Evolutionary conservation across 164 flowering plant species (phyloP), one percentile per base, ranked within the genome.

Genomic region (Liriodendron chinense): DNA sequence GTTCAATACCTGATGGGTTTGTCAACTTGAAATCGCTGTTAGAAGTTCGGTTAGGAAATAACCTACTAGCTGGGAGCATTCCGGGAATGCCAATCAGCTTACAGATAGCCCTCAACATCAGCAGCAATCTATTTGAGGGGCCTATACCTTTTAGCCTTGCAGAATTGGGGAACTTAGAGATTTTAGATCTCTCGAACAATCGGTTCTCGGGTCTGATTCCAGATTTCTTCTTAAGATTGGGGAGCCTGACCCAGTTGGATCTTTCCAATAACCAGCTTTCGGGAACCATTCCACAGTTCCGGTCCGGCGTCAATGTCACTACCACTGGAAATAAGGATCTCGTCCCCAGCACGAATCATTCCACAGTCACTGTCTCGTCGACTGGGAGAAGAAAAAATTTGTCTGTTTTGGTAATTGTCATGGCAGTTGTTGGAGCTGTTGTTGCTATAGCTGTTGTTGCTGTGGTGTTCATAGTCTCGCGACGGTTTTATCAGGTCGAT

Each of bases 111-210:
- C 83, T 92, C 69, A 91, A 92, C 79, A 86, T 92, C 69, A 92
- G 97, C 77, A 72, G 73, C 72, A 92, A 92, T 78, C 83, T 49
- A 34, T 89, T 92, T 68, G 73, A 80, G 62, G 94, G 93, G 25
- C 47, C 65, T 47, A 89, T 92, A 62, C 93, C 93, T 1, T 63
- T 7, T 0, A 76, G 76, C 25, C 82, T 92, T 18, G 25, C 77
- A 25, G 12, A 14, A 26, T 71, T 92, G 68, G 14, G 3, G 1
- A 25, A 7, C 2, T 72, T 92, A 66, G 92, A 88, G 75, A 84
- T 89, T 72, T 75, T 92, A 80, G 93, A 91, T 82, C 90, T 91
- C 70, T 91, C 97, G 1, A 76, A 85, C 80, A 91, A 92, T 79
- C 72, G 61, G 7, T 88, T 91, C 66, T 79, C 86, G 0, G 97